Evolutionary conservation across 768 basidiomycete species (phyloP), one percentile per base, ranked within the genome.

Genomic region (Suillus bovinus): DNA sequence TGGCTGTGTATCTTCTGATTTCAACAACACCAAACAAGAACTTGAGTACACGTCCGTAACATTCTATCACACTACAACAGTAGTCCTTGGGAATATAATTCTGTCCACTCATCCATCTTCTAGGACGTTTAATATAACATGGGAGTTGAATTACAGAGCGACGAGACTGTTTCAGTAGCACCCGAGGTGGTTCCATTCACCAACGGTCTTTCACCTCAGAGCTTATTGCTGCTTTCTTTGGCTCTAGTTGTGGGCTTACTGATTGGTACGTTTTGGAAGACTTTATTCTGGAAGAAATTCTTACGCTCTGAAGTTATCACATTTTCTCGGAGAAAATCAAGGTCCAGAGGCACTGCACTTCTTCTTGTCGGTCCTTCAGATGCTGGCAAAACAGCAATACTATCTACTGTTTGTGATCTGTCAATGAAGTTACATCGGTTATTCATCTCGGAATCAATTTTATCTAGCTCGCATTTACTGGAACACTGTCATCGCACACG

Each of bases 311-410:
- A 39, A 68, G 73, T 84, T 36, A 60, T 83, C 14, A 68, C 84
- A 39, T 73, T 83, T 24, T 77, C 71, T 50, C 72, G 74, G 14
- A 76, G 78, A 59, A 84, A 76, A 67, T 78, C 82, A 8, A 77
- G 72, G 47, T 73, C 82, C 1, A 78, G 75, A 70, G 86, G 88
- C 29, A 84, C 82, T 71, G 77, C 82, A n/a, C 69, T 94, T n/a
- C 74, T 94, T 5, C 78, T 94, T n/a, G 81, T 90, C 4, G 93
- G 93, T 2, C 79, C 87, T 42, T 81, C 87, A 7, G 90, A 93
- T 73, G 84, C 85, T 1, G 93, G 93, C 53, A 94, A 94, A 77
- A 94, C 93, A 1, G 81, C 91, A 22, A 86, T 94, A 42, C 70
- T 93, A 56, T 86, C 89, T 27, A 80, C 83, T 64, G 93, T 91